Conservation (phyloP, 1,284 basidiomycete genomes). For the Puccinia horiana region DNA sequence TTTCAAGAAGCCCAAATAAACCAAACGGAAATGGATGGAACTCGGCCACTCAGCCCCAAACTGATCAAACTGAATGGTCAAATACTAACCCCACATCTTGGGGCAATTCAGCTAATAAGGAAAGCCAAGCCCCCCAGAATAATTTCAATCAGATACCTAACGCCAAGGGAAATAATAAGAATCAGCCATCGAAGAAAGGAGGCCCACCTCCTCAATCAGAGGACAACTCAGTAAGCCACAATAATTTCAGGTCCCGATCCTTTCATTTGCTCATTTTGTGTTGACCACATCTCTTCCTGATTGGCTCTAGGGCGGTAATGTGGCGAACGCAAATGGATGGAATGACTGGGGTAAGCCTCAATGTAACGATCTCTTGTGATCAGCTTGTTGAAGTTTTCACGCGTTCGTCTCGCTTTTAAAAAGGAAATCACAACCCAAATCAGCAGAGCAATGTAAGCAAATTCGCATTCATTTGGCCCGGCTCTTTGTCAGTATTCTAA, state of each 20-base stretch:
- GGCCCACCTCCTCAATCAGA: conserved; percentile 24
- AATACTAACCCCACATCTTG: not conserved
- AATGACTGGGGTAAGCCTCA: not conserved
- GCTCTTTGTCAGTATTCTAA: not conserved
- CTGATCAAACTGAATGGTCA: not conserved
- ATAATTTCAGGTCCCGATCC: not conserved
- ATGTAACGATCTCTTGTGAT: not conserved
- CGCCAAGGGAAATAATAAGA: not conserved
- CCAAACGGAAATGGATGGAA: not conserved
- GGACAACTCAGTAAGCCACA: not conserved
- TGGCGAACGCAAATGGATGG: not conserved
- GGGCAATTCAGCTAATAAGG: not conserved
- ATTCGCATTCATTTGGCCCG: not conserved
- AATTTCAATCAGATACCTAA: not conserved
- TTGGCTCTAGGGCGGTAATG: not conserved
- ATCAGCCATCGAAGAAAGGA: conserved; percentile 22
- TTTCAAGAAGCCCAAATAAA: not conserved
- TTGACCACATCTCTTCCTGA: not conserved
- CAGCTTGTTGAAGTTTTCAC: not conserved
- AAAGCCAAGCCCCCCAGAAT: not conserved
- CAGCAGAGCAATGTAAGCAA: not conserved
- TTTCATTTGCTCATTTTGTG: not conserved
- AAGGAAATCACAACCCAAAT: not conserved
- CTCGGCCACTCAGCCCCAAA: not conserved
- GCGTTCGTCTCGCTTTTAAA: not conserved